phyloP scores from a whole-genome alignment of 345 rosid species.

The Acer campestre region DNA sequence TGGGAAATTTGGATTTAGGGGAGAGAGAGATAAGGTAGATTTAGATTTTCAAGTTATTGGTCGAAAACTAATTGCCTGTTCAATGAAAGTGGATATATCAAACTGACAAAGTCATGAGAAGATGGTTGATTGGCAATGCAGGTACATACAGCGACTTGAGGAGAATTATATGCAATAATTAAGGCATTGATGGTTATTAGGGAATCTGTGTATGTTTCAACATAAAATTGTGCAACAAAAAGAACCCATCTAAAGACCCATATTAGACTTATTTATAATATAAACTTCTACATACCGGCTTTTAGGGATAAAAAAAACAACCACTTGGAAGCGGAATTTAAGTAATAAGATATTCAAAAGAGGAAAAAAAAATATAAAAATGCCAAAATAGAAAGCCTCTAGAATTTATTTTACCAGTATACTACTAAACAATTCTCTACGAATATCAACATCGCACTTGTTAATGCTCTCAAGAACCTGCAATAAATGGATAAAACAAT shows the following conservation, averaged over 20 bases:
- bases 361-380: background rate
- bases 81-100: background rate
- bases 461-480: slow-evolving; percentile 97
- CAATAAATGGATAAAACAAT: slow-evolving; percentile 22
- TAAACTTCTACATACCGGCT: too few relatives aligned
- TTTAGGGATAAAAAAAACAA: too few relatives aligned
- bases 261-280: background rate
- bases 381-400: background rate
- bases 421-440: slow-evolving; percentile 92
- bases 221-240: background rate
- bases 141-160: background rate
- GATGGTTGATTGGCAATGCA: background rate
- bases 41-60: background rate
- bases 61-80: background rate
- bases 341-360: background rate
- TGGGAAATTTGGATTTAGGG: background rate
- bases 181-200: background rate
- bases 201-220: background rate
- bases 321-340: background rate
- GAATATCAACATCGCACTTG: slow-evolving; percentile 90
- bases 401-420: slow-evolving; percentile 62
- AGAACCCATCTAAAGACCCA: background rate
- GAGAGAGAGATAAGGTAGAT: background rate
- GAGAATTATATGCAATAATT: background rate
- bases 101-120: background rate